Conservation (phyloP, 2,329 filamentous ascomycete species). For the Pezicula neosporulosa region DNA sequence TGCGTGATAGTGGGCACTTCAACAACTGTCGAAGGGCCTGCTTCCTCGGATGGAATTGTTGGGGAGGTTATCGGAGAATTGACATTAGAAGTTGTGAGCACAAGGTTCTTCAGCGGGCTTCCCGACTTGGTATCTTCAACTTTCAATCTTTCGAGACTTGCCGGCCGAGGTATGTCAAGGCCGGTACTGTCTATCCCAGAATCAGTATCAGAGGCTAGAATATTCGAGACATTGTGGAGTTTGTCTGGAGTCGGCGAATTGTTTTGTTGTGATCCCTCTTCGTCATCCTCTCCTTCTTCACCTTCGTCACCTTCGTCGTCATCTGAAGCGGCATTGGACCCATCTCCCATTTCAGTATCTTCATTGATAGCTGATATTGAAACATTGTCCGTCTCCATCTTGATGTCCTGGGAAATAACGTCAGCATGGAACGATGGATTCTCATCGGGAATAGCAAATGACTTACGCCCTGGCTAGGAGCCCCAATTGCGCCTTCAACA, state of each 20-base stretch:
- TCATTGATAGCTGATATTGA: slow-evolving; percentile 15
- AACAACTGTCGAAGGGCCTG: background rate
- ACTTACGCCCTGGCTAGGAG: slow-evolving; percentile 20
- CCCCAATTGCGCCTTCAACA: slow-evolving; percentile 4
- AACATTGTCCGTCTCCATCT: slow-evolving; percentile 16
- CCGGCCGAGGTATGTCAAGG: slow-evolving; percentile 1
- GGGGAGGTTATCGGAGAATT: slow-evolving; percentile 21
- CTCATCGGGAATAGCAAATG: background rate
- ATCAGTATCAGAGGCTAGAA: slow-evolving; percentile 11
- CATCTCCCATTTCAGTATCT: slow-evolving; percentile 30
- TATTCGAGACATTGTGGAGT: slow-evolving; percentile 7
- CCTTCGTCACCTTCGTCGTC: slow-evolving; percentile 32
- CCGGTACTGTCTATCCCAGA: slow-evolving; percentile 13
- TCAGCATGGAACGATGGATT: background rate
- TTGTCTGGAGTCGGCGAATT: slow-evolving; percentile 12
- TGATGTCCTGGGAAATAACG: slow-evolving; percentile 18
- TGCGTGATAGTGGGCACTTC: background rate
- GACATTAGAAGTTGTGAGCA: slow-evolving; percentile 22
- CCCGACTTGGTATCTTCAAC: slow-evolving; percentile 17
- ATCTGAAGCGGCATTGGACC: slow-evolving; percentile 23
- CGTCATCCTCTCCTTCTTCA: slow-evolving; percentile 44
- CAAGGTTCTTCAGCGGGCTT: slow-evolving; percentile 26
- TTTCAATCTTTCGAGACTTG: slow-evolving; percentile 11
- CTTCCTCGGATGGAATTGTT: background rate
- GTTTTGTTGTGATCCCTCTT: slow-evolving; percentile 38